Conservation (phyloP, 2,329 filamentous ascomycete species). For the Furcasterigmium sp. region DNA sequence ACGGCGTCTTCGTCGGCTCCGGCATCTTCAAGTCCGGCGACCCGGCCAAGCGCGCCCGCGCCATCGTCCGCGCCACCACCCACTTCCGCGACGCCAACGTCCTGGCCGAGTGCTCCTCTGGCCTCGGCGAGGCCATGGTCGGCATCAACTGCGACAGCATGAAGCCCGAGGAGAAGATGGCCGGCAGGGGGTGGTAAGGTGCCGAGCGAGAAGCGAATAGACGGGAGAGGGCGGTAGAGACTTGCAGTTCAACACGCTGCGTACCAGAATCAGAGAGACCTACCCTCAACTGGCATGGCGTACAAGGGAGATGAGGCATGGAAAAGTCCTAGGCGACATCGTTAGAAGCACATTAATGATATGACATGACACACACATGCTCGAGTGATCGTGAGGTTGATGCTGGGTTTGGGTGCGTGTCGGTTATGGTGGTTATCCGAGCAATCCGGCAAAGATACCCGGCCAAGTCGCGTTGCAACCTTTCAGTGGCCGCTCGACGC, state of each 20-base stretch:
- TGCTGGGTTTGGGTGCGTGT: too few relatives aligned
- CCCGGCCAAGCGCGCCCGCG: constrained; percentile 82
- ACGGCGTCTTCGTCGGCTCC: constrained; percentile 94
- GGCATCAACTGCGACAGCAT: constrained; percentile 83
- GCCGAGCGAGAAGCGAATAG: background rate
- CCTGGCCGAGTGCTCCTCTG: constrained; percentile 79
- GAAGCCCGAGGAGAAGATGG: constrained; percentile 74
- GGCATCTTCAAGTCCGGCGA: constrained; percentile 98
- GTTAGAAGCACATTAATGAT: background rate
- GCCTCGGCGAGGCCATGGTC: constrained; percentile 96
- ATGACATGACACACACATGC: background rate
- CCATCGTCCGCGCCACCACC: constrained; percentile 90
- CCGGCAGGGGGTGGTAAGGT: constrained; percentile 74
- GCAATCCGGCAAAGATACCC: too few relatives aligned
- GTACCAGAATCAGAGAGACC: background rate
- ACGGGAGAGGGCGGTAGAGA: constrained; percentile 1
- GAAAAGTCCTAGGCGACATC: background rate
- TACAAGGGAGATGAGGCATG: too few relatives aligned
- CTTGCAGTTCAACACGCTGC: constrained; percentile 1
- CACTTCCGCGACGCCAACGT: constrained; percentile 84
- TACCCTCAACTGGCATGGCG: background rate
- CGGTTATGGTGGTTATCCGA: too few relatives aligned
- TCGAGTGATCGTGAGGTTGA: too few relatives aligned
- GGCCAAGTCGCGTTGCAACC: too few relatives aligned
- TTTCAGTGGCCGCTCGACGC: too few relatives aligned